Percentiles rank a stretch among this genome's conserved stretches.
phyloP scores from a whole-genome alignment of 1,139 yeast species.

The Yamadazyma pseudoaaseri region DNA sequence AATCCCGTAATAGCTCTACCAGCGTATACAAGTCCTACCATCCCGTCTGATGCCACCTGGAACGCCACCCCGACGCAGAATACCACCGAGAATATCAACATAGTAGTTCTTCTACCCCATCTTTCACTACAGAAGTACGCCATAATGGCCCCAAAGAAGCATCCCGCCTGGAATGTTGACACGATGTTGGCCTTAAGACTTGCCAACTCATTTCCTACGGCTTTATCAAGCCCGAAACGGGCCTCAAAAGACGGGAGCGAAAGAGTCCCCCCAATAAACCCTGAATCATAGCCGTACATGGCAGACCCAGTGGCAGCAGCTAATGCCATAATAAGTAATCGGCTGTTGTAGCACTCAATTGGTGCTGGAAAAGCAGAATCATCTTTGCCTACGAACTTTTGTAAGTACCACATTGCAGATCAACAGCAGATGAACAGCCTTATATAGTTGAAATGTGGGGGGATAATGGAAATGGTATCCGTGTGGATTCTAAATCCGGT shows the following conservation, averaged over 20 bases:
- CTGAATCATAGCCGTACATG: slow-evolving; percentile 44
- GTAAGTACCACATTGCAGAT: slow-evolving; percentile 6
- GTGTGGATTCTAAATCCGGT: no score
- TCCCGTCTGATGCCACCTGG: slow-evolving; percentile 34
- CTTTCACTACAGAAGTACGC: slow-evolving; percentile 40
- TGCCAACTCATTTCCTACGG: slow-evolving; percentile 21
- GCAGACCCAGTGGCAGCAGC: slow-evolving; percentile 41
- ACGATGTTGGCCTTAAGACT: slow-evolving; percentile 34
- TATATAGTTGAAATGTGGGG: background rate
- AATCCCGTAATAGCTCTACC: slow-evolving; percentile 43
- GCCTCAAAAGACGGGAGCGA: slow-evolving; percentile 34
- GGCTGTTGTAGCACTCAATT: slow-evolving; percentile 34
- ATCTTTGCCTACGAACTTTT: slow-evolving; percentile 5
- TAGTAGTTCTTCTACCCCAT: slow-evolving; percentile 35
- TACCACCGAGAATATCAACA: slow-evolving; percentile 32
- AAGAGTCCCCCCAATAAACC: slow-evolving; percentile 44
- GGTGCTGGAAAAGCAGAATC: slow-evolving; percentile 40
- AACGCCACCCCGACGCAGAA: slow-evolving; percentile 40
- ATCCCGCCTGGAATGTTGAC: slow-evolving; percentile 45
- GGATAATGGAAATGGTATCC: no score
- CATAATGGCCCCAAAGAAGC: slow-evolving; percentile 43
- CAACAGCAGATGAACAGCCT: background rate
- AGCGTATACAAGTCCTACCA: slow-evolving; percentile 35
- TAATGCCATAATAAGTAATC: slow-evolving; percentile 36
- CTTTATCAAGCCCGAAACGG: slow-evolving; percentile 34